Evolutionary conservation across 805 yeast species (phyloP).

Genomic region (Komagataella ulmi): DNA sequence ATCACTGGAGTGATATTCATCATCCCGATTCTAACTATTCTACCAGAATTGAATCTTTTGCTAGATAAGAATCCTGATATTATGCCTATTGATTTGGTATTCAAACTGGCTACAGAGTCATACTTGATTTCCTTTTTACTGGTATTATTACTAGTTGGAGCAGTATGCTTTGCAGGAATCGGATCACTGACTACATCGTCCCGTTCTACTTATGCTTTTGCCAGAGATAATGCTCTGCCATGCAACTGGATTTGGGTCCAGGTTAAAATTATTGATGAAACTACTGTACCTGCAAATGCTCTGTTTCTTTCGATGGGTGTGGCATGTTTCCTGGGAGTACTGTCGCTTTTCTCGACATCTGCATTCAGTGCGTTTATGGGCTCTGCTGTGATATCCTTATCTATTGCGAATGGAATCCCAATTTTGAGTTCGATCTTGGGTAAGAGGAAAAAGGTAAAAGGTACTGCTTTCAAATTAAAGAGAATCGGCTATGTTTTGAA

Average conservation of each 20-base stretch:
- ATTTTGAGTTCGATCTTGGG: constrained; percentile 48
- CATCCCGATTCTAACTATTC: constrained; percentile 54
- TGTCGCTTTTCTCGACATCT: constrained; percentile 56
- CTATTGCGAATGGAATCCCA: constrained; percentile 69
- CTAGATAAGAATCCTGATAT: constrained; percentile 52
- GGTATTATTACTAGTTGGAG: constrained; percentile 53
- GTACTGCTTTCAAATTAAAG: constrained; percentile 54
- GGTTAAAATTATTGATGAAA: constrained; percentile 43
- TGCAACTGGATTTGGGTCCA: constrained; percentile 48
- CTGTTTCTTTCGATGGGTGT: constrained; percentile 50
- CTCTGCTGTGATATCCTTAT: constrained; percentile 62
- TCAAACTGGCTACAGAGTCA: constrained; percentile 58
- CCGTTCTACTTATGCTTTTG: constrained; percentile 69
- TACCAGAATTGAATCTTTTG: constrained; percentile 49
- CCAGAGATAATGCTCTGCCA: constrained; percentile 76
- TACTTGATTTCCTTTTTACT: constrained; percentile 55
- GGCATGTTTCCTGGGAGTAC: constrained; percentile 43
- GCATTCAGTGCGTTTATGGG: constrained; percentile 81
- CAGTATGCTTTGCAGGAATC: constrained; percentile 62
- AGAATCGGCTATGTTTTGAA: constrained; percentile 55
- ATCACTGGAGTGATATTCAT: constrained; percentile 62
- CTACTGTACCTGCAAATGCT: constrained; percentile 60
- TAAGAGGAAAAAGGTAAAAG: constrained; percentile 46
- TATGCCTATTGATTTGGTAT: constrained; percentile 69
- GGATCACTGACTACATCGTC: constrained; percentile 76